Evolutionary conservation across 352 stramenopile species (phyloP), one percentile per base, ranked within the genome.

Genomic region (Plasmopara viticola): DNA sequence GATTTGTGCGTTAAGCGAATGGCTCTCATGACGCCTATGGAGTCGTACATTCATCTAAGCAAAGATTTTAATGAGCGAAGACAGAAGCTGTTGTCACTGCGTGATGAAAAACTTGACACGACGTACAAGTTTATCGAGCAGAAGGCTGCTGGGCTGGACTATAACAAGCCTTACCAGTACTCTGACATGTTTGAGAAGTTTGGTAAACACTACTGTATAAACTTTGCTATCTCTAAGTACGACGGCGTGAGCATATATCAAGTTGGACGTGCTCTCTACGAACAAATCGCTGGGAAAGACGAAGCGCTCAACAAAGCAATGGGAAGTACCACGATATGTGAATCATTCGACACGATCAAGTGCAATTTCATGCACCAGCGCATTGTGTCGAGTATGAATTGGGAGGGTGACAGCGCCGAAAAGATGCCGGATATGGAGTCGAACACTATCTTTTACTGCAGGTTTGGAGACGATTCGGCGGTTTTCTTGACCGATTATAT

Each of bases 321-420:
- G 65, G 78, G 76, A 31, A 80, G 54, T 51, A 70, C 83, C 20
- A 84, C 74, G 5, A 74, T 86, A 17, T 72, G 72, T 18, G 78
- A 90, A 64, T 84, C 71, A 29, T 86, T 85, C 37, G 78, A 87
- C 55, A 74, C 73, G 44, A 85, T 87, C 50, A 84, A 83, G 52
- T 89, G 78, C 61, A 86, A 87, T 53, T 87, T 87, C 39, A 81
- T 89, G 69, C 78, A 89, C 48, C 78, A 89, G 44, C 78, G 78
- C 51, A 87, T 87, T 46, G 68, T 89, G 17, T 86, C 78, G 33
- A 87, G 72, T 56, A 74, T 89, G 64, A 64, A 86, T 48, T 86
- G 73, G 73, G 68, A 76, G 13, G 65, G 73, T 8, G 57, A 74
- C 5, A 62, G 71, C 40, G 20, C 40, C 6, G 50, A 69, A 13